These are phyloP conservation scores for Zoysia japonica DNA, from an alignment of 176 grass and related monocot species.

Conservation along the genomic window DNA sequence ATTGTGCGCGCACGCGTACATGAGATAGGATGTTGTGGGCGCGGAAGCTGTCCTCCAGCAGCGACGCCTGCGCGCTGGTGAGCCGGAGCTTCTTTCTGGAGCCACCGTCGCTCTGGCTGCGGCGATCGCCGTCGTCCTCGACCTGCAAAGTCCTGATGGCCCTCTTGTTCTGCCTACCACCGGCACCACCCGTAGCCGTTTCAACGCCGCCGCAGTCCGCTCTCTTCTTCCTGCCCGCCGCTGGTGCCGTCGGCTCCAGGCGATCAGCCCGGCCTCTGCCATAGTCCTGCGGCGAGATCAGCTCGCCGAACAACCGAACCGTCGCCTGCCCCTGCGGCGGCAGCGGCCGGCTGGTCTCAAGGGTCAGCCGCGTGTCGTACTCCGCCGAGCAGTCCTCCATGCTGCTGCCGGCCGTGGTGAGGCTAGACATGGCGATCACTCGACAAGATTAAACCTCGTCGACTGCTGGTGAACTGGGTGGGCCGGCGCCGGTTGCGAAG, in stretches of 20 bases:
- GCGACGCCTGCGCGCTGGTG: constrained; percentile 34
- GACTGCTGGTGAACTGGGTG: not conserved
- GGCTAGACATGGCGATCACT: constrained; percentile 40
- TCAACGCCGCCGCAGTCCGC: not conserved
- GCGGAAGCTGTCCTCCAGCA: constrained; percentile 57
- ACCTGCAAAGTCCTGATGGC: not conserved
- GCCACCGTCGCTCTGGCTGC: not conserved
- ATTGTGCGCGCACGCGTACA: constrained; percentile 4
- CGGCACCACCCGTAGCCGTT: too few relatives aligned
- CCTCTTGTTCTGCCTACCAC: constrained; percentile 11
- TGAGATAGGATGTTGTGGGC: constrained; percentile 51
- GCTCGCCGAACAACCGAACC: constrained; percentile 30
- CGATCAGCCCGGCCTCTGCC: not conserved
- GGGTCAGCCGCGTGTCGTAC: constrained; percentile 41
- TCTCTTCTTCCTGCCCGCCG: not conserved
- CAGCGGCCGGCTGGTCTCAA: not conserved
- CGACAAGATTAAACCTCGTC: not conserved
- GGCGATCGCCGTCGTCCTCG: not conserved
- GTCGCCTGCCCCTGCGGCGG: not conserved
- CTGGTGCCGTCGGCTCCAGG: not conserved
- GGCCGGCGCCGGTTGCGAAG: not conserved
- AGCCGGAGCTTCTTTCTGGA: constrained; percentile 66
- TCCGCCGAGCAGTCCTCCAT: constrained; percentile 30
- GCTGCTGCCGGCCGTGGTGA: constrained; percentile 30
- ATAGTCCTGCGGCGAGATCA: not conserved